Evolutionary conservation across 106 monocot genomes (phyloP), one percentile per base, ranked within the genome.

Genomic region (Narthecium ossifragum): DNA sequence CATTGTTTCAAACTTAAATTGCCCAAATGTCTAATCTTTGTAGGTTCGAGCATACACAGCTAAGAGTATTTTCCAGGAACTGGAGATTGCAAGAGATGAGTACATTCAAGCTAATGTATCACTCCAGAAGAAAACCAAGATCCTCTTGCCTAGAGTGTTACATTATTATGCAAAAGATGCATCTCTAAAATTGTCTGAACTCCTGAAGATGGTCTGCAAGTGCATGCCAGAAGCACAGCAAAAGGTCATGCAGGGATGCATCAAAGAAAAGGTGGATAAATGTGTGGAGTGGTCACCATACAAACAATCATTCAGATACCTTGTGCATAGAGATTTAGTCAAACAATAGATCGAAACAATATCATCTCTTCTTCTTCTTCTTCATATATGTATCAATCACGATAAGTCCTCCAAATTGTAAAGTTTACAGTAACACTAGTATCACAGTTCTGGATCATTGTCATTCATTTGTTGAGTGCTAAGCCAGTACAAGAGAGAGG

Each of bases 231-330:
- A 82, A 38, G 28, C 26, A 12, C 73, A 71, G 31, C 68, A 53
- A 53, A 71, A 72, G 36, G 13, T 37, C 53, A 68, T 80, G 33
- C 49, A 58, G 57, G 34, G 39, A 53, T 66, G 62, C 29, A 39
- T 67, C 5, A 49, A 33, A 62, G 70, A 50, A 64, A 89, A 52
- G 24, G 46, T 36, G n/a, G 65, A 75, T 4, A 79, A 73, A 59
- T 52, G 57, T 34, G 40, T 89, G 4, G 58, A 78, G 47, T 94
- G 93, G 93, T 67, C 67, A 9, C 67, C 83, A 18, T 82, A 86
- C 73, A 80, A 78, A 26, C 77, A 77, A 18, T 64, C 71, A 51
- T 94, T 94, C 73, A 82, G 85, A 75, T 94, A 83, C 51, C 40
- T 80, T 59, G 66, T 94, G 37, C 80, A 86, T 59, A 77, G 68